A percentile compares a stretch with the other conserved stretches of the same genome.
Conservation (phyloP, 805 yeast genomes). For the Barnettozyma wickerhamii region DNA sequence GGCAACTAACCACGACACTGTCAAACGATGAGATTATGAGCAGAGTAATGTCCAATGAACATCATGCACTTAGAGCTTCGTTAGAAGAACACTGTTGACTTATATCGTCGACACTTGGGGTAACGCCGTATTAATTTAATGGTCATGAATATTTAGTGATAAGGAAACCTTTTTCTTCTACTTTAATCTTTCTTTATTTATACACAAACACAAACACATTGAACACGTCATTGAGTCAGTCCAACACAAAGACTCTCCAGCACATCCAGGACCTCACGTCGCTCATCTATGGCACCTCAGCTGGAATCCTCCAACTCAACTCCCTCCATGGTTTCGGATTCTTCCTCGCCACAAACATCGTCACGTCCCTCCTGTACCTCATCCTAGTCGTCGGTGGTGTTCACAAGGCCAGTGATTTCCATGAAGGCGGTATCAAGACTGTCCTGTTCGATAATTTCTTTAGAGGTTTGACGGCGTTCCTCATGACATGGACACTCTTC, state of each 20-base stretch:
- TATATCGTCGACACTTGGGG: no score
- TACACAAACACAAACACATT: no score
- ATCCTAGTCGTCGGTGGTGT: slow-evolving; percentile 4
- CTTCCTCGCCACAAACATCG: slow-evolving; percentile 9
- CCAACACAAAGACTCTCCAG: slow-evolving; percentile 14
- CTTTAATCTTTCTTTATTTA: no score
- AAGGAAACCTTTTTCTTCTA: no score
- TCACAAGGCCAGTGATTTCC: slow-evolving; percentile 10
- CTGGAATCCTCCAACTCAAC: slow-evolving; percentile 24
- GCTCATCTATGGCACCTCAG: slow-evolving; percentile 19
- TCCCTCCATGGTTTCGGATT: slow-evolving; percentile 20
- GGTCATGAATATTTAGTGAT: no score
- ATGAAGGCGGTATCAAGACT: slow-evolving; percentile 13
- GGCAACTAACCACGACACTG: no score
- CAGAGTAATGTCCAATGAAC: no score
- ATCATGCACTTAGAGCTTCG: no score
- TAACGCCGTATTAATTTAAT: no score
- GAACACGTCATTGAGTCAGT: no score
- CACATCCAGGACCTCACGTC: slow-evolving; percentile 24
- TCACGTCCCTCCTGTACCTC: slow-evolving; percentile 10
- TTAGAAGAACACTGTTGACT: no score
- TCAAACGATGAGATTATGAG: no score
- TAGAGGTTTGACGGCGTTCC: slow-evolving; percentile 18
- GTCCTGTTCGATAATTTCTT: slow-evolving; percentile 14
- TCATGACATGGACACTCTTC: slow-evolving; percentile 24